phyloP scores from a whole-genome alignment of 2,329 filamentous ascomycete species.

The Verticillium nonalfalfae region DNA sequence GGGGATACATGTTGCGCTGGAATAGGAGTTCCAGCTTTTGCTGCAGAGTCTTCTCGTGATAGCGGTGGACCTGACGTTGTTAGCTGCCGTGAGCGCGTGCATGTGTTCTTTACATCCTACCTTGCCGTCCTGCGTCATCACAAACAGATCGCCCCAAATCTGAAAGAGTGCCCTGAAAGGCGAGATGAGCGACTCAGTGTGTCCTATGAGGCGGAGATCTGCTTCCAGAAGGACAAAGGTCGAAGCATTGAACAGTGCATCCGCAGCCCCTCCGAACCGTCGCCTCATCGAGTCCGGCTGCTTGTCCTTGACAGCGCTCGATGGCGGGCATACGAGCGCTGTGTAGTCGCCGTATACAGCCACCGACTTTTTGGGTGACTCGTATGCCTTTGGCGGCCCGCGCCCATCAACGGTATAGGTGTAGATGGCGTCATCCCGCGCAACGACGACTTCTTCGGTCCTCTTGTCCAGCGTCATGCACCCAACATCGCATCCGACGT shows the following conservation, averaged over 20 bases:
- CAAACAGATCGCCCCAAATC: conserved; percentile 87
- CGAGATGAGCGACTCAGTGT: conserved; percentile 78
- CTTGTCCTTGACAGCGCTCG: conserved; percentile 41
- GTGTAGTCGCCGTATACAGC: conserved; percentile 80
- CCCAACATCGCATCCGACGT: conserved; percentile 83
- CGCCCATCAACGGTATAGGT: conserved; percentile 82
- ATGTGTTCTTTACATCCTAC: conserved; percentile 31
- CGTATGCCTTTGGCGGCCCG: conserved; percentile 83
- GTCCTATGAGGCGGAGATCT: conserved; percentile 81
- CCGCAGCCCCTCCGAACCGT: conserved; percentile 67
- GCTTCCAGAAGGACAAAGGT: conserved; percentile 91
- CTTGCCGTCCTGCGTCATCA: conserved; percentile 90
- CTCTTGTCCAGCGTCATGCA: conserved; percentile 86
- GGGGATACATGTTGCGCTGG: conserved; percentile 83
- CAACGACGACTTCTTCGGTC: conserved; percentile 84
- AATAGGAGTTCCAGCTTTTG: conserved; percentile 92
- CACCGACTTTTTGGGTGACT: conserved; percentile 80
- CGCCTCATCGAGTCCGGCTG: conserved; percentile 57
- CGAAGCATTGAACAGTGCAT: conserved; percentile 78
- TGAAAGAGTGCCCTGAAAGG: conserved; percentile 74
- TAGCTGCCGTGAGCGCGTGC: conserved; percentile 7
- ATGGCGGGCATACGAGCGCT: conserved; percentile 73
- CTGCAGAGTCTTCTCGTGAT: conserved; percentile 84
- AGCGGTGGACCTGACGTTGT: conserved; percentile 62
- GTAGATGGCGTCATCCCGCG: conserved; percentile 90